Evolutionary conservation across 441 rosid species (phyloP).

Genomic region (Eugenia klotzschiana): DNA sequence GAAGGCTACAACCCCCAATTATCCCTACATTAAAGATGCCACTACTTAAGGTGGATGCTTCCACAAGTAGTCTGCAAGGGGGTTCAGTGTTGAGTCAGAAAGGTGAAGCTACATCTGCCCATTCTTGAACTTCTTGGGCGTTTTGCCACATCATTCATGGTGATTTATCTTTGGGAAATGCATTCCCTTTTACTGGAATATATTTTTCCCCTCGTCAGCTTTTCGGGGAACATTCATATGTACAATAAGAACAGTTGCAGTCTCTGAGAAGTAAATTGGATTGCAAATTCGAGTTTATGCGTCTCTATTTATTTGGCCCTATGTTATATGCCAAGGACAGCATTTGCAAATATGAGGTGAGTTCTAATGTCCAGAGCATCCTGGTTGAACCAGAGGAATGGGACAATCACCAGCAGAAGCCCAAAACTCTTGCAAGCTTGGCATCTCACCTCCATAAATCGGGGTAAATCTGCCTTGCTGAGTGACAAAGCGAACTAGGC

Average conservation of each 20-base stretch:
- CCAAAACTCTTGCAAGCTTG: neutral
- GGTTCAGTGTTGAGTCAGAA: slow-evolving; percentile 22
- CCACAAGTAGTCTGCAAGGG: slow-evolving; percentile 4
- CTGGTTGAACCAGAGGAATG: neutral
- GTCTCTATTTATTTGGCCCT: neutral
- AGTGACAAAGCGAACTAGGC: neutral
- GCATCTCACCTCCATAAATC: neutral
- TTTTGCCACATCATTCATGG: neutral
- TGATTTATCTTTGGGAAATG: neutral
- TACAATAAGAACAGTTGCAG: neutral
- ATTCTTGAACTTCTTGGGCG: slow-evolving; percentile 11
- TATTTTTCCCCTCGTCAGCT: neutral
- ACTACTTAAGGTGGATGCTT: slow-evolving; percentile 14
- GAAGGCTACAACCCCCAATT: slow-evolving; percentile 41
- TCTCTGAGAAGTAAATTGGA: neutral
- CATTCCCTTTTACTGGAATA: neutral
- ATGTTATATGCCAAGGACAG: neutral
- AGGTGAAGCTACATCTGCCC: slow-evolving; percentile 48
- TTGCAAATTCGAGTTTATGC: neutral
- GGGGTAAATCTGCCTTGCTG: neutral
- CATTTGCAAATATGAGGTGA: neutral
- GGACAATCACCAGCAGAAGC: neutral
- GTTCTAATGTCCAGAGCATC: neutral
- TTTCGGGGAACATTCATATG: neutral
- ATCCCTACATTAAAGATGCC: slow-evolving; percentile 31